Evolutionary conservation across 768 basidiomycete genomes (phyloP), one percentile per base, ranked within the genome.

Genomic region (Leucocoprinus leucothites): DNA sequence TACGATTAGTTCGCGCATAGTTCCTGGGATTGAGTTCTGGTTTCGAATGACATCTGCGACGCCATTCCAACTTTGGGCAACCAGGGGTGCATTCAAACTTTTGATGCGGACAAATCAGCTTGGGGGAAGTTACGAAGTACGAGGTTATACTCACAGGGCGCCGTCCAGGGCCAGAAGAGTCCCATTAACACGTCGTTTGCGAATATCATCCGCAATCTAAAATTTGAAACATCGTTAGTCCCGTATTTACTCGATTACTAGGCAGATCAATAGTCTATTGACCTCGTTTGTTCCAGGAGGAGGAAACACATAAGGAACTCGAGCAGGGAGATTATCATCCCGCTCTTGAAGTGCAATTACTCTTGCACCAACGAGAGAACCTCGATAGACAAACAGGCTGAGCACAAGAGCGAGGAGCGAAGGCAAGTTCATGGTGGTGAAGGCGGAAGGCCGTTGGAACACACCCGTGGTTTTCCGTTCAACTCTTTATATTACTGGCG

Each of bases 1-100:
- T 47, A 79, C 79, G 75, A 81, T 80, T 3, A 80, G 66, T 61
- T 82, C 81, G 35, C 80, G 71, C 21, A 82, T 66, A 61, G 78
- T 72, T 1, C 73, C 78, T 3, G 76, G 76, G 6, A 82, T 67
- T 6, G 70, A 70, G 25, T 79, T 79, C 51, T 76, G 74, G 0
- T 71, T 74, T 56, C 81, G 70, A 2, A 82, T 69, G 1, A 78
- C 79, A 9, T 76, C 79, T 18, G 80, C 65, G 2, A 82, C 69
- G 9, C 69, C 68, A 58, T 79, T 80, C 73, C 78, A 82, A 4
- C 79, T 78, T 7, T 73, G 71, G 3, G 79, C 81, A 31, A 78
- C 68, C 0, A 73, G 69, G 4, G 80, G 79, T 22, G 54, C 54
- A 18, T 56, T 56, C 21, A 56, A 43, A 3, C 53, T 54, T 16